phyloP scores from a whole-genome alignment of 78 protist genomes.

The Pigoraptor vietnamica region DNA sequence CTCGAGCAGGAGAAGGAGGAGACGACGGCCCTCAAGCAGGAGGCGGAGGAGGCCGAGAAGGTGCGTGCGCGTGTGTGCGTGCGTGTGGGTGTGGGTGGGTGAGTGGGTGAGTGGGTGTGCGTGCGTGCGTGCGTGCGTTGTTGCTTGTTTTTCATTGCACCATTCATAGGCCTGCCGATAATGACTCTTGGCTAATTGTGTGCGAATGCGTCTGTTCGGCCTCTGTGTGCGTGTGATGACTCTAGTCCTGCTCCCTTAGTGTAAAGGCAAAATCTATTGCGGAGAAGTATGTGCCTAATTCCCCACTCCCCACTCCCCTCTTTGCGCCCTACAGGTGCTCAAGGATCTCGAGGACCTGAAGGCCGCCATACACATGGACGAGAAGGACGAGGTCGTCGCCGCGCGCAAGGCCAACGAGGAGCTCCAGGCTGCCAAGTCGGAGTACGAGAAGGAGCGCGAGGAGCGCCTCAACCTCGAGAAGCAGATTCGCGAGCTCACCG shows the following conservation, averaged over 20 bases:
- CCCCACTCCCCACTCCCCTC: not conserved
- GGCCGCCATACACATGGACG: not conserved
- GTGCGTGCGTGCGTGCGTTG: too few relatives aligned
- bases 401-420: not conserved
- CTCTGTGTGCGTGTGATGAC: too few relatives aligned
- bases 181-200: too few relatives aligned
- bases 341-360: not conserved
- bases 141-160: too few relatives aligned
- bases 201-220: too few relatives aligned
- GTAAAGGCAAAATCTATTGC: too few relatives aligned
- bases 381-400: not conserved
- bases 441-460: not conserved
- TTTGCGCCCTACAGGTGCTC: not conserved
- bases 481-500: not conserved
- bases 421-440: not conserved
- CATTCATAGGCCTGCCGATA: too few relatives aligned
- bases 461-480: not conserved
- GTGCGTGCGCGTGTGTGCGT: not conserved
- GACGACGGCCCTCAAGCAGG: not conserved
- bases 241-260: too few relatives aligned
- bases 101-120: too few relatives aligned
- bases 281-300: too few relatives aligned
- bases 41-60: not conserved
- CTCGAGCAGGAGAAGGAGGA: not conserved
- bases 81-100: not conserved